Evolutionary conservation across 768 basidiomycete genomes (phyloP).

Genomic region (Mrakia frigida): DNA sequence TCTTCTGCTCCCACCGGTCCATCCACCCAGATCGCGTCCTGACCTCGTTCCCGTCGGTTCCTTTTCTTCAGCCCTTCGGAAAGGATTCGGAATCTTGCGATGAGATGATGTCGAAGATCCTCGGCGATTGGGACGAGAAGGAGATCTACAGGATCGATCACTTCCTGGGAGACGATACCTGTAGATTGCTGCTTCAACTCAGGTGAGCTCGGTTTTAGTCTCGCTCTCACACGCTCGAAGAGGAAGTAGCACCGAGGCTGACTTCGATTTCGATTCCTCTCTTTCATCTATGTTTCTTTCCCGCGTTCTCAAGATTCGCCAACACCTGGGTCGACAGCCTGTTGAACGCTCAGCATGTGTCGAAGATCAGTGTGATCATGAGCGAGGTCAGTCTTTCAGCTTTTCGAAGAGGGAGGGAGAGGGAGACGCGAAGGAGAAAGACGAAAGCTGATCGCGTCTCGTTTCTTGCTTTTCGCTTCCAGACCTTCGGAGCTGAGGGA

Average conservation of each 20-base stretch:
- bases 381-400: conserved; percentile 28
- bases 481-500: conserved; percentile 34
- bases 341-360: conserved; percentile 29
- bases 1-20: background rate
- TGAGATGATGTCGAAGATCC: conserved; percentile 35
- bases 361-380: conserved; percentile 32
- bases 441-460: background rate
- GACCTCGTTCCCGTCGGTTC: too few species aligned
- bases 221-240: background rate
- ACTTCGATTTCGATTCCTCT: background rate
- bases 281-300: background rate
- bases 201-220: background rate
- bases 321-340: conserved; percentile 31
- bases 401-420: too few species aligned
- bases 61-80: conserved; percentile 30
- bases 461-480: too few species aligned
- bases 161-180: conserved; percentile 34
- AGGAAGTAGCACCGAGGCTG: background rate
- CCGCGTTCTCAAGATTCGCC: conserved; percentile 26
- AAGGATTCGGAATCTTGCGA: conserved; percentile 33
- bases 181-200: background rate
- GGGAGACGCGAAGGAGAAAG: conserved; percentile 31
- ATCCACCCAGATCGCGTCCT: too few species aligned
- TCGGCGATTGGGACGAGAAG: conserved; percentile 33
- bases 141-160: conserved; percentile 36